Base-by-base conservation (phyloP, 192 early-diverging fungal genomes). In the Coemansia umbellata region DNA sequence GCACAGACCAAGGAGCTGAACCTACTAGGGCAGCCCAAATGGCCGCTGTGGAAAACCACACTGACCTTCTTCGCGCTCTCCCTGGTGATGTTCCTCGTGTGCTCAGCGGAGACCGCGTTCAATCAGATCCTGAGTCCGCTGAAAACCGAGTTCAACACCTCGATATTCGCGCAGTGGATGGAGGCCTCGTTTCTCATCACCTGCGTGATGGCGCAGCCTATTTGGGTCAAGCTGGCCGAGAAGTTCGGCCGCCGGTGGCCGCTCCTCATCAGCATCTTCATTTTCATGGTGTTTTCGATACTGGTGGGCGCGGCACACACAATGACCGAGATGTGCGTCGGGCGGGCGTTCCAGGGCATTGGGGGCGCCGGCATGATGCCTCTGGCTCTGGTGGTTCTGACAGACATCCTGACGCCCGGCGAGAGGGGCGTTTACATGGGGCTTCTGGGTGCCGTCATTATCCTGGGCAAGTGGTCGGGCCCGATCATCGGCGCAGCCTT, bases 151-250 rank as follows among this genome's bases (percentile, higher is more conserved):
- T 88, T 94, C 40, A 42, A 71, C 0, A 78, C 81, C 2, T 65
- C 81, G 14, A 65, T 80, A 18, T 76, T 83, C 47, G 83, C 89
- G 31, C 69, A 88, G 21, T 97, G 94, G 94, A 78, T 94, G 31
- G 89, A 86, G 13, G 86, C 84, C 1, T 62, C 79, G 5, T 93
- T 89, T 50, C 69, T 92, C 7, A 62, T 90, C 27, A 79, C 81
- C 5, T 77, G 78, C 26, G 88, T 88, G 0, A 76, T 90, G 32
- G 78, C 88, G 31, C 78, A 86, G 50, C 87, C 88, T 4, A 53
- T 88, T 1, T 94, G 93, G 78, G 93, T 91, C 8, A 92, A 89
- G 58, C 60, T 94, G 42, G 80, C 89, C 4, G 91, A 94, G 61
- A 87, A 88, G 53, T 86, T 84, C 65, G 80, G 80, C 4, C 69